Evolutionary conservation across 2,329 filamentous ascomycete genomes (phyloP).

Genomic region (Lasiodiplodia hormozganensis): DNA sequence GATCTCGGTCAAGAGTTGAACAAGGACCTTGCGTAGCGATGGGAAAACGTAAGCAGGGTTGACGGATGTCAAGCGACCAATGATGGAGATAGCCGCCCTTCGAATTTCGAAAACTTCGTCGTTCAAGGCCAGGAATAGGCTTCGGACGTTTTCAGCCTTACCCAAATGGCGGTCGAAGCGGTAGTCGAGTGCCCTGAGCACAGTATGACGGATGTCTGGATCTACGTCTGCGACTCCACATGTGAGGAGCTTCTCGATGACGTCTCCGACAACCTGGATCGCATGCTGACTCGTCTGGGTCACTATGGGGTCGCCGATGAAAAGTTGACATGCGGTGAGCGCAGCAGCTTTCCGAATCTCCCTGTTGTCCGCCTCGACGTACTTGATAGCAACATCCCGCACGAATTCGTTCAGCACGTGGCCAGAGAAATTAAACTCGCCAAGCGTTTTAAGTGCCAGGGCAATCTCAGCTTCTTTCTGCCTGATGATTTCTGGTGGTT

Average conservation of each 20-base stretch:
- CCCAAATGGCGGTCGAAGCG: constrained; percentile 97
- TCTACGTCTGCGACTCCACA: constrained; percentile 92
- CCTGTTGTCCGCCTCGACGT: constrained; percentile 93
- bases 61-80: constrained; percentile 86
- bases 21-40: constrained; percentile 89
- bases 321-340: constrained; percentile 96
- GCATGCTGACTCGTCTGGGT: constrained; percentile 98
- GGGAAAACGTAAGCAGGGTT: constrained; percentile 99
- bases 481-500: constrained; percentile 82
- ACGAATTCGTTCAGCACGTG: constrained; percentile 98
- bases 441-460: constrained; percentile 89
- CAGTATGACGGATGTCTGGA: constrained; percentile 84
- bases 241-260: constrained; percentile 94
- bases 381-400: constrained; percentile 95
- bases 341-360: constrained; percentile 94
- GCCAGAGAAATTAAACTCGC: constrained; percentile 89
- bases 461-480: constrained; percentile 85
- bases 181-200: constrained; percentile 86
- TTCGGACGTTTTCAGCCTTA: constrained; percentile 96
- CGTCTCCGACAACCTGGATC: constrained; percentile 95
- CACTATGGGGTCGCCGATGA: constrained; percentile 95
- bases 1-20: constrained; percentile 94
- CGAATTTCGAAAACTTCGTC: constrained; percentile 92
- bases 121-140: constrained; percentile 92
- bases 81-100: constrained; percentile 94